phyloP scores from a whole-genome alignment of 805 yeast species.

The Ascoidea asiatica region DNA sequence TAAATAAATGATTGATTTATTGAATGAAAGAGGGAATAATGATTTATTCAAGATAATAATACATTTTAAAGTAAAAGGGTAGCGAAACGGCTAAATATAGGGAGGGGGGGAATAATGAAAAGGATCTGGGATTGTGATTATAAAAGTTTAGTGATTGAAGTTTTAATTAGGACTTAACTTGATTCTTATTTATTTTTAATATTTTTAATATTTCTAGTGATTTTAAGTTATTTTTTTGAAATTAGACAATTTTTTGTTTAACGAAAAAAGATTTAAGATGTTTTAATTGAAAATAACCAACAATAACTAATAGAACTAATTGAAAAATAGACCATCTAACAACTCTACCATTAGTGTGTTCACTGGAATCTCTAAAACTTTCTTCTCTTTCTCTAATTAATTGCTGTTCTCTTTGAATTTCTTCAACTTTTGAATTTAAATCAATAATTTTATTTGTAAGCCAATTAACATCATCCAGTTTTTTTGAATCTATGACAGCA shows the following conservation, averaged over 20 bases:
- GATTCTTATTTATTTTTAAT: too few relatives aligned
- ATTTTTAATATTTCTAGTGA: too few relatives aligned
- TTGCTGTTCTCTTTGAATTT: constrained; percentile 52
- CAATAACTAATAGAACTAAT: constrained; percentile 46
- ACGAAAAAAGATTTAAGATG: constrained; percentile 74
- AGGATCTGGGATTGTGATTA: too few relatives aligned
- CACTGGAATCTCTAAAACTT: constrained; percentile 63
- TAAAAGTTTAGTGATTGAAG: too few relatives aligned
- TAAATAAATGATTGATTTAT: too few relatives aligned
- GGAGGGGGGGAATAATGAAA: too few relatives aligned
- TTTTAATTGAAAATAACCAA: constrained; percentile 65
- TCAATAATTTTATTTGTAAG: constrained; percentile 42
- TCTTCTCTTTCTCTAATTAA: constrained; percentile 59
- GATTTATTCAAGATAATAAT: too few relatives aligned
- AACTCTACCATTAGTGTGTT: constrained; percentile 59
- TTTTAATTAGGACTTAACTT: too few relatives aligned
- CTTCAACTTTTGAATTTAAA: constrained; percentile 42
- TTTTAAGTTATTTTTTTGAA: too few relatives aligned
- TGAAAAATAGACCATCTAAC: constrained; percentile 67
- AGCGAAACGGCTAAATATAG: too few relatives aligned
- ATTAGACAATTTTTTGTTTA: constrained; percentile 69
- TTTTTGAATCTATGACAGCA: constrained; percentile 47
- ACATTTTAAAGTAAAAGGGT: too few relatives aligned
- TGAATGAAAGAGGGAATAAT: too few relatives aligned
- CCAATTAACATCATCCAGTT: constrained; percentile 37